phyloP scores from a whole-genome alignment of 345 rosid species.

The Triadica sebifera region DNA sequence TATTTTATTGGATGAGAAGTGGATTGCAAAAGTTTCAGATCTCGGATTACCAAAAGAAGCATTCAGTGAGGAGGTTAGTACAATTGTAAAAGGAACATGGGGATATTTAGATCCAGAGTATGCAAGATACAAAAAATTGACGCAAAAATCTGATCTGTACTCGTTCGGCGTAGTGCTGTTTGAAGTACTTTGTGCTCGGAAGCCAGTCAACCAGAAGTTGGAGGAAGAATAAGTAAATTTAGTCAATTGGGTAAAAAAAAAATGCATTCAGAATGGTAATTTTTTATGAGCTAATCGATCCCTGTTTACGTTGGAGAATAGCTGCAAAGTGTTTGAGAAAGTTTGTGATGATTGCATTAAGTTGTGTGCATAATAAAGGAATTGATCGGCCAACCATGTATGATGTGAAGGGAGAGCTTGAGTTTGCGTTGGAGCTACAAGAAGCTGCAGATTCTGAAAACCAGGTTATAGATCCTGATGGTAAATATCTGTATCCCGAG shows the following conservation, averaged over 20 bases:
- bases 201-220: constrained; percentile 18
- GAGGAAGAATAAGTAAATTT: constrained; percentile 30
- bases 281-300: constrained; percentile 36
- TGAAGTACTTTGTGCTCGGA: constrained; percentile 42
- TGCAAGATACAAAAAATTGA: constrained; percentile 21
- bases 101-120: constrained; percentile 40
- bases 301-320: constrained; percentile 26
- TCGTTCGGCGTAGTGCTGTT: constrained; percentile 36
- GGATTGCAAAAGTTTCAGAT: constrained; percentile 38
- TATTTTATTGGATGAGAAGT: constrained; percentile 43
- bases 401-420: constrained; percentile 12
- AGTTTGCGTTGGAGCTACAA: constrained; percentile 22
- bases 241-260: constrained; percentile 37
- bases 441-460: neutral
- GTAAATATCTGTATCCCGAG: too few species aligned
- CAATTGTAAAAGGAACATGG: constrained; percentile 29
- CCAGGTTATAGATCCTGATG: too few species aligned
- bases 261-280: constrained; percentile 20
- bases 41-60: constrained; percentile 32
- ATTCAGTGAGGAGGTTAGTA: constrained; percentile 23
- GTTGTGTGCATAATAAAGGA: constrained; percentile 33
- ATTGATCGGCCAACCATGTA: constrained; percentile 13
- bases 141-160: constrained; percentile 37
- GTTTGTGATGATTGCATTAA: constrained; percentile 33
- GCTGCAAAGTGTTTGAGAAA: constrained; percentile 35